A percentile compares a stretch with the other conserved stretches of the same genome.
Conservation (phyloP, 2,329 filamentous ascomycete species). For the Talaromyces sp. region DNA sequence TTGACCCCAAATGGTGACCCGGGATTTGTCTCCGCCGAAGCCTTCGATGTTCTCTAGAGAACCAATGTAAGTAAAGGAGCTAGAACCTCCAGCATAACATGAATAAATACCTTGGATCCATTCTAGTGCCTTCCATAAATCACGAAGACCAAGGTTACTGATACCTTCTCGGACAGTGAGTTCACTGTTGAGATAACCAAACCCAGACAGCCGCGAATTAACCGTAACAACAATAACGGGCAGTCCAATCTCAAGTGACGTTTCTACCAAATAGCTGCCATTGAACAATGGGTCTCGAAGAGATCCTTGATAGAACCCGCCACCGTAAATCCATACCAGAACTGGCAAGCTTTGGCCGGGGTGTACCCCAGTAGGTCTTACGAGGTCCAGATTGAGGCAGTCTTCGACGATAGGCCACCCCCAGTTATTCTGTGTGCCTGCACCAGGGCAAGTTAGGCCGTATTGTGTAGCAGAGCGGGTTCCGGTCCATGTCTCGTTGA, state of each 20-base stretch:
- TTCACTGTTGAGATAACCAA: constrained; percentile 52
- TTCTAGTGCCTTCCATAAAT: constrained; percentile 66
- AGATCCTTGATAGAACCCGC: constrained; percentile 25
- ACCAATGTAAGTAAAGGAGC: too few relatives aligned
- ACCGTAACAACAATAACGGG: constrained; percentile 43
- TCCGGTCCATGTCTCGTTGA: background rate
- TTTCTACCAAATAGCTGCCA: constrained; percentile 57
- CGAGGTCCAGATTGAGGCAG: background rate
- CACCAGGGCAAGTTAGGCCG: background rate
- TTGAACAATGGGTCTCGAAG: constrained; percentile 15
- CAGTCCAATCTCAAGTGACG: constrained; percentile 45
- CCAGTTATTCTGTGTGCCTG: background rate
- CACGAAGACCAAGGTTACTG: constrained; percentile 64
- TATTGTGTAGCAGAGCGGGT: background rate
- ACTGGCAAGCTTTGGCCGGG: background rate
- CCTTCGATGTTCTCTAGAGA: constrained; percentile 62
- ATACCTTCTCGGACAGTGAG: background rate
- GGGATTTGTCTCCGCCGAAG: constrained; percentile 76
- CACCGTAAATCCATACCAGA: constrained; percentile 28
- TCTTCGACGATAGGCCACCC: constrained; percentile 6
- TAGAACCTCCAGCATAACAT: too few relatives aligned
- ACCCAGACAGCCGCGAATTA: constrained; percentile 41
- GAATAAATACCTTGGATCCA: constrained; percentile 52
- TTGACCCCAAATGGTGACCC: constrained; percentile 76
- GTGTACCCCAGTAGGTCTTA: constrained; percentile 4